Percentiles rank a stretch among this genome's conserved stretches.
phyloP scores from a whole-genome alignment of 805 yeast species.

The Brettanomyces custersianus region DNA sequence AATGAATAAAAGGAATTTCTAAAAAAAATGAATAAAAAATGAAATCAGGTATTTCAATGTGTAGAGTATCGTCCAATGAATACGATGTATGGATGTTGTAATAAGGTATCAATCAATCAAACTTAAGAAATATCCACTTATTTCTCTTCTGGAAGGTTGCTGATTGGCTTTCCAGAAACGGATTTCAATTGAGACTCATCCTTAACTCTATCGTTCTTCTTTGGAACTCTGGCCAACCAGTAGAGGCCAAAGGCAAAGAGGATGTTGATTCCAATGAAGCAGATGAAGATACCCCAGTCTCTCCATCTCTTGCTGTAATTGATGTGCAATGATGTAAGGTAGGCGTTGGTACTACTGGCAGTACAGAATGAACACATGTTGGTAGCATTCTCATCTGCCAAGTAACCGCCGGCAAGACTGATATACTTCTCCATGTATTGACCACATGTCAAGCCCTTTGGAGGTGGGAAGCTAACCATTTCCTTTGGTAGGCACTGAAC shows the following conservation, averaged over 20 bases:
- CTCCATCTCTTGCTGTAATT: conserved; percentile 48
- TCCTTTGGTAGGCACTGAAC: conserved; percentile 44
- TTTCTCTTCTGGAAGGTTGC: conserved; percentile 9
- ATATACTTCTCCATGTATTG: conserved; percentile 37
- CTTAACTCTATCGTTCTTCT: conserved; percentile 33
- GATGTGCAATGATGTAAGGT: conserved; percentile 38
- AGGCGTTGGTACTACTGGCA: conserved; percentile 47
- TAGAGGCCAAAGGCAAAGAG: conserved; percentile 26
- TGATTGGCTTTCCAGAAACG: conserved; percentile 7
- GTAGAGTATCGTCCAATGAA: background rate
- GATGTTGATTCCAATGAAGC: conserved; percentile 38
- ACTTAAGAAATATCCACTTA: conserved; percentile 1
- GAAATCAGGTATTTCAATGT: too few species aligned
- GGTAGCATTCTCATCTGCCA: conserved; percentile 36
- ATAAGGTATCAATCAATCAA: background rate
- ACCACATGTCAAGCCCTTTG: conserved; percentile 49
- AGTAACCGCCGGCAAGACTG: conserved; percentile 36
- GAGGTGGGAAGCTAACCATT: conserved; percentile 39
- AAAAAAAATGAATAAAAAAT: background rate
- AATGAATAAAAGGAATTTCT: too few species aligned
- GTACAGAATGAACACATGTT: conserved; percentile 53
- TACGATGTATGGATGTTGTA: background rate
- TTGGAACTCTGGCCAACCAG: conserved; percentile 70
- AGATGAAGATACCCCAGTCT: conserved; percentile 47
- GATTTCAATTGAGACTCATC: conserved; percentile 16